Base-by-base conservation (phyloP, 2,329 filamentous ascomycete genomes). In the Paecilomyces niveus region DNA sequence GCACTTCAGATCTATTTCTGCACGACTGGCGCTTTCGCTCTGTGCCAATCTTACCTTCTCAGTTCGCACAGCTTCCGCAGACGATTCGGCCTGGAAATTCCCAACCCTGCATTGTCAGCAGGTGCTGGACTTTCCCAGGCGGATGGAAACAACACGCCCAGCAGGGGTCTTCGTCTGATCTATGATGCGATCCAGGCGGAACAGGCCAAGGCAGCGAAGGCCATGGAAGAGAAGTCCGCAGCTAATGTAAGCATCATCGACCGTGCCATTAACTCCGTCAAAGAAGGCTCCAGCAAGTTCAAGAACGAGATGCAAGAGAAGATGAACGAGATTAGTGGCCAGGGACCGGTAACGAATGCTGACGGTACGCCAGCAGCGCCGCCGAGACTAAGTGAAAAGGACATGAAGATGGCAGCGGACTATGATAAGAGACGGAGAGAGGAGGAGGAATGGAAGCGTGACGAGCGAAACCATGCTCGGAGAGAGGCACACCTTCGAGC, bases 1-100 rank as follows among this genome's bases (percentile, higher is more conserved):
- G 79, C 77, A 21, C 70, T 89, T 2, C 85, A 88, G 67, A 67
- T 89, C 31, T 88, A 84, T 75, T 89, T 90, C 74, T 71, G 82
- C 56, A 64, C 70, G 11, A 74, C 72, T 3, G 73, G 75, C 59
- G 3, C 72, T 0, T 66, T 77, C 45, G 72, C 68, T 9, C 53
- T 74, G 18, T 39, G 67, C 21, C 83, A 86, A 72, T 67, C 78
- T 3, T 71, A 69, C 53, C 56, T 81, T 3, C 72, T 84, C 60
- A 74, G 76, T 61, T 71, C 63, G 33, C 54, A 60, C 5, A 54
- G 10, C 8, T 72, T 76, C 65, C 72, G 75, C 39, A 58, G 59
- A 13, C 55, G 60, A 13, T 58, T 67, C 54, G 63, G 65, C 7
- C 64, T 77, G 55, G 60, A 67, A 3, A 62, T 67, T 10, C 56